These are phyloP conservation scores for Raphanus raphanistrum DNA, from an alignment of 345 rosid genomes.

Conservation along the genomic window DNA sequence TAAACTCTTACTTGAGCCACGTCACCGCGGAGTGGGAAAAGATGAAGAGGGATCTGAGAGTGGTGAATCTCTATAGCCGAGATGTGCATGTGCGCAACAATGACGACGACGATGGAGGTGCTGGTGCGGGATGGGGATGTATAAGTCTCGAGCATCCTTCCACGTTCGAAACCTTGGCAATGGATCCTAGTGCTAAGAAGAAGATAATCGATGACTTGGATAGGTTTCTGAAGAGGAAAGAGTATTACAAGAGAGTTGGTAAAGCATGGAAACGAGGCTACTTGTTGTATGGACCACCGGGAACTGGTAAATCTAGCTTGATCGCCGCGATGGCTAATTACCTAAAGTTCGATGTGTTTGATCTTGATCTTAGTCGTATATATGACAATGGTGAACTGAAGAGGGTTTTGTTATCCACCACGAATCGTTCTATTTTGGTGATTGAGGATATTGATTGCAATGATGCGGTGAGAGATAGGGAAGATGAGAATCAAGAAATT, in stretches of 20 bases:
- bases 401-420: conserved; percentile 45
- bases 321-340: conserved; percentile 65
- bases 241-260: conserved; percentile 52
- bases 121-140: conserved; percentile 44
- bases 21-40: conserved; percentile 19
- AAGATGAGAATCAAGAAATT: conserved; percentile 1
- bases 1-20: conserved; percentile 36
- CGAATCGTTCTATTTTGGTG: conserved; percentile 51
- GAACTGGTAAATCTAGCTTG: conserved; percentile 59
- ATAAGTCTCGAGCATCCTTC: conserved; percentile 53
- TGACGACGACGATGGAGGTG: conserved; percentile 23
- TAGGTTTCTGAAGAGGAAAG: conserved; percentile 51
- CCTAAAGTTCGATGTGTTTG: conserved; percentile 55
- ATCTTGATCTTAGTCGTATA: conserved; percentile 48
- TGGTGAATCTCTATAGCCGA: conserved; percentile 42
- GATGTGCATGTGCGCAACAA: conserved; percentile 15
- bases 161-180: conserved; percentile 49
- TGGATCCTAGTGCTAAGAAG: conserved; percentile 45
- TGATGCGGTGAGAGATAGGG: conserved; percentile 27
- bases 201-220: conserved; percentile 49
- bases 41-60: conserved; percentile 41
- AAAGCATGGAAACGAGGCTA: conserved; percentile 66
- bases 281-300: conserved; percentile 45
- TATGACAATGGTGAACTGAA: conserved; percentile 42
- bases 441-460: conserved; percentile 64